Conservation (phyloP, 371 early-diverging fungal species). For the Syncephalastrum contaminatum region DNA sequence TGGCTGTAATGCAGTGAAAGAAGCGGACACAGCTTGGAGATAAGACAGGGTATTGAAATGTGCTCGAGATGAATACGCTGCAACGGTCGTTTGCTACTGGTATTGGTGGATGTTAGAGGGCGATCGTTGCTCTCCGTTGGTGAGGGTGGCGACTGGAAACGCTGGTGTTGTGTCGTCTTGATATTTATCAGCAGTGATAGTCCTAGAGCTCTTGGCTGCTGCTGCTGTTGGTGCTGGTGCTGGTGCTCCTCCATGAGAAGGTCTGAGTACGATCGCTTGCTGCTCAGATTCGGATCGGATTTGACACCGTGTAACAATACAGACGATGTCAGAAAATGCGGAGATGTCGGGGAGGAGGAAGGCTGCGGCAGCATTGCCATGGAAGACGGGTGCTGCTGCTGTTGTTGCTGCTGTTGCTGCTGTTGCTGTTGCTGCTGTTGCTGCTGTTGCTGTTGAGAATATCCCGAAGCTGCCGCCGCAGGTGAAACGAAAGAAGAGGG, state of each 20-base stretch:
- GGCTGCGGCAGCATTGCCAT: too few relatives aligned
- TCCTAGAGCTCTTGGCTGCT: background rate
- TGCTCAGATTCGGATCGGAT: too few relatives aligned
- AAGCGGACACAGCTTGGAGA: slow-evolving; percentile 16
- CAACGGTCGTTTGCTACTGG: slow-evolving; percentile 9
- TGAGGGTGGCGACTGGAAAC: slow-evolving; percentile 18
- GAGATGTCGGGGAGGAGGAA: too few relatives aligned
- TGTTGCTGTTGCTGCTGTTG: too few relatives aligned
- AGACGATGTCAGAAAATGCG: too few relatives aligned
- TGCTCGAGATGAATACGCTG: slow-evolving; percentile 13
- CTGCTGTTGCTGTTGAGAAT: background rate
- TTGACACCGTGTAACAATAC: too few relatives aligned
- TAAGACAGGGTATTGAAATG: slow-evolving; percentile 9
- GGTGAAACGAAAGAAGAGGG: slow-evolving; percentile 1
- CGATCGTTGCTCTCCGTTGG: slow-evolving; percentile 2
- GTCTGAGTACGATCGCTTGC: too few relatives aligned
- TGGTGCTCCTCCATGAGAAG: too few relatives aligned
- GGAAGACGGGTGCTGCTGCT: too few relatives aligned
- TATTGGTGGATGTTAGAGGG: background rate
- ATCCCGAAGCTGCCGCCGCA: background rate
- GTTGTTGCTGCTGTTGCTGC: too few relatives aligned
- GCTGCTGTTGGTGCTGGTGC: too few relatives aligned
- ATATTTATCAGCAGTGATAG: slow-evolving; percentile 16
- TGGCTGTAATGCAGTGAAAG: slow-evolving; percentile 19
- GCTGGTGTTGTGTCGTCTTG: slow-evolving; percentile 22